These are phyloP conservation scores for Basipetospora chlamydospora DNA, from an alignment of 2,329 filamentous ascomycete species.

Conservation along the genomic window DNA sequence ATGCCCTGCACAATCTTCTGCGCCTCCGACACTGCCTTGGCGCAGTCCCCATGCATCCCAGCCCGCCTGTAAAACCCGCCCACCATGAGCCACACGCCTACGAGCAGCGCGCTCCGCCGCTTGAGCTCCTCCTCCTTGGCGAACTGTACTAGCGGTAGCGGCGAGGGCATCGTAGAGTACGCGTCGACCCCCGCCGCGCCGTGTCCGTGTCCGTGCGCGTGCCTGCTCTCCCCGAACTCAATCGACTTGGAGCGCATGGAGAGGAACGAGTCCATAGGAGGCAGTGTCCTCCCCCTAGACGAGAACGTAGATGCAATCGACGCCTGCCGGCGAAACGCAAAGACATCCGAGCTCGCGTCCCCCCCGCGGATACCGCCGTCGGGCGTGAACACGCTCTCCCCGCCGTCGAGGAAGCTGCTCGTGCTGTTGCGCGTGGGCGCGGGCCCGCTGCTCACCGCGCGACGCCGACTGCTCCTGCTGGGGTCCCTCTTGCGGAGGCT, in stretches of 20 bases:
- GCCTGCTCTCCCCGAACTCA: too few relatives aligned
- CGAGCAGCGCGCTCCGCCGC: conserved; percentile 39
- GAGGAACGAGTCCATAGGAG: conserved; percentile 30
- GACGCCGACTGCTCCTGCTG: conserved; percentile 28
- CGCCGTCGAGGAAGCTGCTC: conserved; percentile 30
- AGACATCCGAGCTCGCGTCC: conserved; percentile 31
- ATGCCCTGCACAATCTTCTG: conserved; percentile 57
- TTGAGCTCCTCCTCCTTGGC: conserved; percentile 36
- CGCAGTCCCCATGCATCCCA: conserved; percentile 63
- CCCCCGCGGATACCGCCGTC: conserved; percentile 23
- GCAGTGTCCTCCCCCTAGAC: conserved; percentile 25
- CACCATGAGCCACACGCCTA: conserved; percentile 82
- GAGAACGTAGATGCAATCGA: conserved; percentile 26
- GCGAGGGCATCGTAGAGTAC: conserved; percentile 28
- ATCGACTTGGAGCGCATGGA: conserved; percentile 25
- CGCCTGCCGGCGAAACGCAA: conserved; percentile 24
- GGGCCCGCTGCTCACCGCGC: conserved; percentile 28
- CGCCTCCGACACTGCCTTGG: conserved; percentile 69
- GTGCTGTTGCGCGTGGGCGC: conserved; percentile 21
- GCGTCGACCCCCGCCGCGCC: too few relatives aligned
- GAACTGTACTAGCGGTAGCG: conserved; percentile 39
- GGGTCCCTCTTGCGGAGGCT: conserved; percentile 9
- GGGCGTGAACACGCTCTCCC: conserved; percentile 34
- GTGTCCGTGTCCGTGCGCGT: too few relatives aligned
- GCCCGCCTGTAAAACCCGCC: conserved; percentile 78